Evolutionary conservation across 345 rosid genomes (phyloP), one percentile per base, ranked within the genome.

Genomic region (Clausena lansium): DNA sequence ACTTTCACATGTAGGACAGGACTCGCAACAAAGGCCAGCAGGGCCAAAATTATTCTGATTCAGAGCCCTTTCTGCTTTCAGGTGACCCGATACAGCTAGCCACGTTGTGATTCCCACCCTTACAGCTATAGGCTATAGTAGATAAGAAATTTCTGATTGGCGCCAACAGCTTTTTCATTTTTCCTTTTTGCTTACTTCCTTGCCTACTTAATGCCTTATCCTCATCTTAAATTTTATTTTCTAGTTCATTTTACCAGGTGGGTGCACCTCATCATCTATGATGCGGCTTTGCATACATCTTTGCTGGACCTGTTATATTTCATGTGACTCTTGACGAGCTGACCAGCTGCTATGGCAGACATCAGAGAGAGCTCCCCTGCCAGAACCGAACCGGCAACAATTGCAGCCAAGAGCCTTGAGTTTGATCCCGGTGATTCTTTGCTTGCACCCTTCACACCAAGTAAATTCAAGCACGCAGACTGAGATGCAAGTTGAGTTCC

Each of bases 331-430:
- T 39, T 82, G 73, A 93, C 94, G 1, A 93, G 92, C 78, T 93
- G 98, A 76, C 98, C 98, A 19, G 94, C 97, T 72, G 98, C 91
- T 30, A 93, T 89, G 58, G 98, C 98, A 38, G 98, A 87, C 98
- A 93, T 92, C 64, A 93, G 83, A 59, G 98, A 93, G 27, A 93
- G 90, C 80, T 92, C 97, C 57, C 93, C 98, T 0, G 98, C 98
- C 19, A 93, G 84, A 28, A 93, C 98, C 24, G 97, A 85, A 66
- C 98, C 98, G 0, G 98, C 97, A 7, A 93, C 93, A 22, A 93
- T 81, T 13, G 89, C 83, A 41, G 98, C 97, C 82, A 93, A 75
- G 58, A 87, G 85, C 83, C 92, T 85, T 13, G 98, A 82, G 74
- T 93, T 90, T 72, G 91, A 83, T 54, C 98, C 98, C 3, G 98